A percentile compares a stretch with the other conserved stretches of the same genome.
These are phyloP conservation scores for Onygenales sp. DNA, from an alignment of 2,329 filamentous ascomycete genomes.

Conservation along the genomic window DNA sequence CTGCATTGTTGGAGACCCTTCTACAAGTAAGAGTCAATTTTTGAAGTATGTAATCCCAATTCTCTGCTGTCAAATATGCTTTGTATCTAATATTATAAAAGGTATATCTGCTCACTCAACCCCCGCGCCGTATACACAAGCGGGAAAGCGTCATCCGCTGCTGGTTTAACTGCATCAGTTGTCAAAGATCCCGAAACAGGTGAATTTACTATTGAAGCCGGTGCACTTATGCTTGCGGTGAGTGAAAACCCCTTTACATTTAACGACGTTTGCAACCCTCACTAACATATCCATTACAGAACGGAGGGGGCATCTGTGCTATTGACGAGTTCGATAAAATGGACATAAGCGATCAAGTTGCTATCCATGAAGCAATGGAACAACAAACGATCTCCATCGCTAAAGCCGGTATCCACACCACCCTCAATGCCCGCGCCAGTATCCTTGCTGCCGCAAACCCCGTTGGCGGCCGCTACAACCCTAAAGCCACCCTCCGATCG, in stretches of 20 bases:
- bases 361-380: conserved; percentile 99
- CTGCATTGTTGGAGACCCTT: conserved; percentile 93
- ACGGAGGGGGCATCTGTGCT: conserved; percentile 87
- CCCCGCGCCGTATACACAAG: conserved; percentile 95
- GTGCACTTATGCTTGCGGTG: conserved; percentile 87
- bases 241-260: conserved; percentile 5
- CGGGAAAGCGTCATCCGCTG: conserved; percentile 92
- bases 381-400: conserved; percentile 99
- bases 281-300: conserved; percentile 17
- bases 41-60: conserved; percentile 51
- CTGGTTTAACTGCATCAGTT: conserved; percentile 92
- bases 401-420: conserved; percentile 96
- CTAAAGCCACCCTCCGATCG: conserved; percentile 81
- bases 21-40: conserved; percentile 95
- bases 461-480: conserved; percentile 87
- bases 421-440: conserved; percentile 86
- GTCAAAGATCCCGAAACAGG: conserved; percentile 98
- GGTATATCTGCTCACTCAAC: conserved; percentile 91
- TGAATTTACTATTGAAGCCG: conserved; percentile 96
- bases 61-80: background rate
- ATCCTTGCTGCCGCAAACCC: conserved; percentile 96
- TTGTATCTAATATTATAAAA: conserved; percentile 12
- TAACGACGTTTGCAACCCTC: background rate
- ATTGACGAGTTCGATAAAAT: conserved; percentile 99
- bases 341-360: conserved; percentile 94